Base-by-base conservation (phyloP, 2,329 filamentous ascomycete genomes). In the Xylariaceae sp. region DNA sequence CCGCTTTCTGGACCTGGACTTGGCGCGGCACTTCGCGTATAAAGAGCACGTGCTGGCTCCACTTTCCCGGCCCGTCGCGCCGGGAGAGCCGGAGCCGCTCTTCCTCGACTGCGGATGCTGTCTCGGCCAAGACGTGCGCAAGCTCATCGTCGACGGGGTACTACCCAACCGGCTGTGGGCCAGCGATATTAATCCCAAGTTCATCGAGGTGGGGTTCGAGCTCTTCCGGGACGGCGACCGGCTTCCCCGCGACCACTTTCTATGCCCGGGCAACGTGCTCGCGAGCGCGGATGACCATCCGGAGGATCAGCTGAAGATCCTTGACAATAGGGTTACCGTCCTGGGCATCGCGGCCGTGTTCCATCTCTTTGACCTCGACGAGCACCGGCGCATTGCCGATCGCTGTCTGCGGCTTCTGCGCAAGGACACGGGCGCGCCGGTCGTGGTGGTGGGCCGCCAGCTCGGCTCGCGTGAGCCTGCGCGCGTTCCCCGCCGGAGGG, bases 101-200 rank as follows among this genome's bases (percentile, higher is more conserved):
- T 74, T 77, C 46, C 67, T 78, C 10, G 75, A 78, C 54, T 55
- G 77, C 3, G 75, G 75, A 13, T 72, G 69, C 54, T 76, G 75
- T 58, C 66, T 77, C 16, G 74, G 73, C 18, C 74, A 77, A 51
- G 75, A 76, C 54, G 16, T 76, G 23, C 74, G 74, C 26, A 75
- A 74, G 59, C 67, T 79, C 2, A 65, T 70, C 27, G 62, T 58
- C 27, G 72, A 75, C 47, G 73, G 73, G 15, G 70, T 61, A 0
- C 63, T 62, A 0, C 50, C 65, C 0, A 49, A 56, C 3, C 59
- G 67, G 9, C 55, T 75, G 3, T 70, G 67, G 53, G 71, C 67
- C 8, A 66, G 68, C 20, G 72, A 75, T 49, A 64, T 76, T 16
- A 63, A 69, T 27, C 60, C 64, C 2, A 65, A 63, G 2, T 73